A percentile compares a stretch with the other conserved stretches of the same genome.
Evolutionary conservation across 2,329 filamentous ascomycete species (phyloP).

Genomic region (Aureobasidium sp.): DNA sequence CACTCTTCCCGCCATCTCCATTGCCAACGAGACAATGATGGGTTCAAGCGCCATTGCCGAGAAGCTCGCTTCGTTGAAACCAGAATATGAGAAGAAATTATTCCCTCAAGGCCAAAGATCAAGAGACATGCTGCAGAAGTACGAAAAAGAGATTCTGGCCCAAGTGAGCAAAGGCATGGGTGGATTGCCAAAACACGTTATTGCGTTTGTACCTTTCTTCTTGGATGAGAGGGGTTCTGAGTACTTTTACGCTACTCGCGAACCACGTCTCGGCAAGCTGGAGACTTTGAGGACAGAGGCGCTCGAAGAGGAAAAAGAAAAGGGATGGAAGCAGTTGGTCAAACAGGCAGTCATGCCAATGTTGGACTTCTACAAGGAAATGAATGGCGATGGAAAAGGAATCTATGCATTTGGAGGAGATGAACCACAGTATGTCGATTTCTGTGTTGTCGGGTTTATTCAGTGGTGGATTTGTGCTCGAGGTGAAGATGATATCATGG

Average conservation of each 20-base stretch:
- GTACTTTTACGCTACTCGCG: background rate
- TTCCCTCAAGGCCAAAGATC: background rate
- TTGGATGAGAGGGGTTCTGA: background rate
- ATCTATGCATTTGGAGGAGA: background rate
- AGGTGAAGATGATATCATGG: conserved; percentile 7
- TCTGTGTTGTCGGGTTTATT: background rate
- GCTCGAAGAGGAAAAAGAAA: background rate
- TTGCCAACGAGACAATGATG: background rate
- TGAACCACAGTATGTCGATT: background rate
- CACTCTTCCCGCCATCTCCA: background rate
- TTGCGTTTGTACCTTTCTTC: background rate
- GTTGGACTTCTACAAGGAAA: background rate
- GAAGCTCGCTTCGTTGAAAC: background rate
- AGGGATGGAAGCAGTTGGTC: background rate
- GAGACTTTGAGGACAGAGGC: background rate
- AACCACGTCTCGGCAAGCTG: background rate
- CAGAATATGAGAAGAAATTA: background rate
- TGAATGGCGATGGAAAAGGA: background rate
- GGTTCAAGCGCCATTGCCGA: background rate
- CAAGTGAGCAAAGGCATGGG: background rate
- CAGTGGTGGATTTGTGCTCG: conserved; percentile 8
- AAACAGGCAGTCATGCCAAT: background rate
- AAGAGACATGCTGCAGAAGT: background rate
- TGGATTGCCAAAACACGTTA: background rate
- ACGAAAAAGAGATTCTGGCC: background rate